phyloP scores from a whole-genome alignment of 1,139 yeast genomes.

The Blastobotrys raffinosifermentans region DNA sequence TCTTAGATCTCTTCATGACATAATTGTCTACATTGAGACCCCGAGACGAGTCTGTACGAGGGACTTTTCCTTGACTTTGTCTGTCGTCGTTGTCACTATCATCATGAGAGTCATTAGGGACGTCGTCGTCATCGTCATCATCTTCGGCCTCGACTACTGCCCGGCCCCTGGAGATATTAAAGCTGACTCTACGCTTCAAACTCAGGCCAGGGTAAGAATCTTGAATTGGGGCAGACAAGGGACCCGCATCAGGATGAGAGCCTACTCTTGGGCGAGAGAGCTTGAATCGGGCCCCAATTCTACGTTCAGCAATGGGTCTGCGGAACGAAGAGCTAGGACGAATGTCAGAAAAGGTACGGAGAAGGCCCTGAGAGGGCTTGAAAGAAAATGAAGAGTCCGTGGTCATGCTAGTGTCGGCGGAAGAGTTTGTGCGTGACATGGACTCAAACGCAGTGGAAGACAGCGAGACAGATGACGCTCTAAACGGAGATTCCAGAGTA shows the following conservation, averaged over 20 bases:
- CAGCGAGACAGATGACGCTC: too few relatives aligned
- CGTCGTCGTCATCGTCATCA: neutral
- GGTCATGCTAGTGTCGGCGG: too few relatives aligned
- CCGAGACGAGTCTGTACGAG: slow-evolving; percentile 1
- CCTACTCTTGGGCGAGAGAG: slow-evolving; percentile 1
- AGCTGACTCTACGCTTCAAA: slow-evolving; percentile 14
- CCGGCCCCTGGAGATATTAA: slow-evolving; percentile 16
- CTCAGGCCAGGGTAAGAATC: slow-evolving; percentile 8
- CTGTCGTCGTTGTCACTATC: neutral
- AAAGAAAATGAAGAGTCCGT: too few relatives aligned
- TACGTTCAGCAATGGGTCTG: slow-evolving; percentile 11
- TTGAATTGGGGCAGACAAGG: slow-evolving; percentile 11
- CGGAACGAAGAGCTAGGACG: slow-evolving; percentile 4
- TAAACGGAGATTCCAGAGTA: too few relatives aligned
- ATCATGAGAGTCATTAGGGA: neutral
- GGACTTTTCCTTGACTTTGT: neutral
- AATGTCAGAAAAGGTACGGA: too few relatives aligned
- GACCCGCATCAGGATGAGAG: slow-evolving; percentile 8
- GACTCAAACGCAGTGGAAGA: too few relatives aligned
- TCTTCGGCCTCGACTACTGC: slow-evolving; percentile 14
- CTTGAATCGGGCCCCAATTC: slow-evolving; percentile 6
- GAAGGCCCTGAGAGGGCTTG: too few relatives aligned
- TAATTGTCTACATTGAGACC: slow-evolving; percentile 2
- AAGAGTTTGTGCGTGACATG: too few relatives aligned
- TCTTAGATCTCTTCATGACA: slow-evolving; percentile 5